Percentiles rank a stretch among this genome's conserved stretches.
Conservation (phyloP, 1,284 basidiomycete species). For the Irpex lacteus region DNA sequence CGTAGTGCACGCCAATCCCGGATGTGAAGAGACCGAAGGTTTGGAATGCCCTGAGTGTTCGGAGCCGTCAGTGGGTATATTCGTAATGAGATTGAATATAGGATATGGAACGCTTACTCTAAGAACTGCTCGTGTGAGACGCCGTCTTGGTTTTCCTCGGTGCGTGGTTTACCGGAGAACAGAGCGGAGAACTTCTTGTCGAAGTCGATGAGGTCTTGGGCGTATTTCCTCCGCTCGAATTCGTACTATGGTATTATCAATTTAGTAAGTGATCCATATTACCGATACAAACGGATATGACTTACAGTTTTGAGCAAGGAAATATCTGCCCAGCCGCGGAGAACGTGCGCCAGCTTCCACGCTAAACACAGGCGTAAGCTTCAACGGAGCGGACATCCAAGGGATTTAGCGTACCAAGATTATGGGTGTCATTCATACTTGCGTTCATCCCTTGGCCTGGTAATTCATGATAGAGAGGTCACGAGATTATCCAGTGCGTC, state of each 20-base stretch:
- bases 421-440: slow-evolving; percentile 83
- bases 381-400: background rate
- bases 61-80: too few species aligned
- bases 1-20: slow-evolving; percentile 64
- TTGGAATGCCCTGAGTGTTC: slow-evolving; percentile 46
- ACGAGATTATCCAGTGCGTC: background rate
- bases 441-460: slow-evolving; percentile 69
- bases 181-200: slow-evolving; percentile 74
- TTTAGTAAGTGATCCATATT: background rate
- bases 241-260: slow-evolving; percentile 50
- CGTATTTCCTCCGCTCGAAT: slow-evolving; percentile 69
- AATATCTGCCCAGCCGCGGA: slow-evolving; percentile 66
- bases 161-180: slow-evolving; percentile 75
- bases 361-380: slow-evolving; percentile 30
- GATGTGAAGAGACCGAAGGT: slow-evolving; percentile 58
- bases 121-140: slow-evolving; percentile 68
- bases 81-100: background rate
- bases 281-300: background rate
- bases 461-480: slow-evolving; percentile 24
- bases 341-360: slow-evolving; percentile 77
- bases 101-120: slow-evolving; percentile 36
- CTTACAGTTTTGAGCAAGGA: slow-evolving; percentile 70
- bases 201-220: slow-evolving; percentile 78
- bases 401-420: slow-evolving; percentile 46
- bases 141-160: slow-evolving; percentile 53